Percentiles rank a stretch among this genome's conserved stretches.
phyloP scores from a whole-genome alignment of 2,329 filamentous ascomycete species.

The Cladosporium phlei region DNA sequence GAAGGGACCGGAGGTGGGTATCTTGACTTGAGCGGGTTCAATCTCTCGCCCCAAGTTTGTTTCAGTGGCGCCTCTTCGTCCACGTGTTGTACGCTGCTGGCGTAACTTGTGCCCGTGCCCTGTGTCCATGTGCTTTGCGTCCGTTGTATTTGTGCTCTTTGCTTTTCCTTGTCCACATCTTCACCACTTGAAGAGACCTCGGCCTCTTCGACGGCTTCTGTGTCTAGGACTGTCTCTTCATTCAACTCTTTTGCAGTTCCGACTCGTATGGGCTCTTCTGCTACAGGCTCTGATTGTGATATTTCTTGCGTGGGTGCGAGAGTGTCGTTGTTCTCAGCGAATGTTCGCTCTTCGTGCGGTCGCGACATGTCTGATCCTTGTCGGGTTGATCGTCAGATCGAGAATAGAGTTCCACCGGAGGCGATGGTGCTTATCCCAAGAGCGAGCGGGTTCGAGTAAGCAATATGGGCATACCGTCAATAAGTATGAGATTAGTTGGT shows the following conservation, averaged over 20 bases:
- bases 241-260: slow-evolving; percentile 33
- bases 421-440: slow-evolving; percentile 1
- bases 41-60: slow-evolving; percentile 59
- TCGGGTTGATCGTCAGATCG: no score
- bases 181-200: slow-evolving; percentile 14
- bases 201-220: slow-evolving; percentile 20
- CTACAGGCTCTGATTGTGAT: slow-evolving; percentile 36
- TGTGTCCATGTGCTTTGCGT: slow-evolving; percentile 32
- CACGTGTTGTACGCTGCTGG: slow-evolving; percentile 18
- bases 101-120: slow-evolving; percentile 30
- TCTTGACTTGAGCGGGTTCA: slow-evolving; percentile 47
- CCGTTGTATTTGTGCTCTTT: slow-evolving; percentile 21
- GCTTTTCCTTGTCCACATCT: slow-evolving; percentile 17
- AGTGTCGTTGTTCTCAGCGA: slow-evolving; percentile 10
- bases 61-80: slow-evolving; percentile 30
- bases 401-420: neutral
- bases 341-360: slow-evolving; percentile 4
- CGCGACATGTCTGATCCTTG: neutral
- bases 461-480: neutral
- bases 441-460: neutral
- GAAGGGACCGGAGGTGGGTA: slow-evolving; percentile 52
- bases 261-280: slow-evolving; percentile 33
- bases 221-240: slow-evolving; percentile 31
- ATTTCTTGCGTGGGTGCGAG: slow-evolving; percentile 8
- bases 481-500: neutral